Evolutionary conservation across 169 alveolate genomes (phyloP).

Genomic region (Plasmodium inui): DNA sequence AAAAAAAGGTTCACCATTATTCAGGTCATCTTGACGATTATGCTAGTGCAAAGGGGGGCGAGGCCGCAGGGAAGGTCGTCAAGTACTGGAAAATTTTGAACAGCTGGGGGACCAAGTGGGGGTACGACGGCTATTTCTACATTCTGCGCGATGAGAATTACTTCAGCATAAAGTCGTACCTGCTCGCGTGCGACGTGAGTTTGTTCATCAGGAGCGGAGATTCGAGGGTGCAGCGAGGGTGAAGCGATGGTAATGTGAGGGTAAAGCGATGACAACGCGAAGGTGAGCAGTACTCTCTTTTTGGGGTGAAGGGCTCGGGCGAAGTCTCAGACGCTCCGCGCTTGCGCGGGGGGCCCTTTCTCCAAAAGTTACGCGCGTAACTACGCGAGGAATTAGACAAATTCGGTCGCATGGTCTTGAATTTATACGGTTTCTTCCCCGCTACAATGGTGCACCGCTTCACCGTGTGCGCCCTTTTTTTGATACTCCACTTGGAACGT

Average conservation of each 20-base stretch:
- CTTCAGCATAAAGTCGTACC: slow-evolving; percentile 46
- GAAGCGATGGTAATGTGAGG: neutral
- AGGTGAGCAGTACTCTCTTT: neutral
- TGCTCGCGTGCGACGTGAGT: slow-evolving; percentile 65
- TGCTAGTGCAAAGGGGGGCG: neutral
- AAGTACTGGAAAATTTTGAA: slow-evolving; percentile 69
- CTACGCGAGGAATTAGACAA: neutral
- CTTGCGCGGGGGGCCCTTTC: neutral
- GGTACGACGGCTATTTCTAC: slow-evolving; percentile 57
- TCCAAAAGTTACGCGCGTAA: neutral
- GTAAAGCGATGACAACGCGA: neutral
- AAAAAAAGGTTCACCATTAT: slow-evolving; percentile 6
- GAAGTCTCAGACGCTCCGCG: neutral
- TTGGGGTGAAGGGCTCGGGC: neutral
- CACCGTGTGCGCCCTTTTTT: neutral
- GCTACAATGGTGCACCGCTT: neutral
- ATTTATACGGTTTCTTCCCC: neutral
- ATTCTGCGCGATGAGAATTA: slow-evolving; percentile 47
- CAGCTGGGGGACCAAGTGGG: slow-evolving; percentile 75
- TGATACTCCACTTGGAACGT: neutral
- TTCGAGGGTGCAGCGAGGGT: neutral
- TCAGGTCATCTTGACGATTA: neutral
- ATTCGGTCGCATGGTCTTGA: neutral
- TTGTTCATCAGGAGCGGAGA: slow-evolving; percentile 1
- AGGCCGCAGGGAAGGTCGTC: neutral